Base-by-base conservation (phyloP, 2,329 filamentous ascomycete genomes). In the Blastomyces emzantsi region DNA sequence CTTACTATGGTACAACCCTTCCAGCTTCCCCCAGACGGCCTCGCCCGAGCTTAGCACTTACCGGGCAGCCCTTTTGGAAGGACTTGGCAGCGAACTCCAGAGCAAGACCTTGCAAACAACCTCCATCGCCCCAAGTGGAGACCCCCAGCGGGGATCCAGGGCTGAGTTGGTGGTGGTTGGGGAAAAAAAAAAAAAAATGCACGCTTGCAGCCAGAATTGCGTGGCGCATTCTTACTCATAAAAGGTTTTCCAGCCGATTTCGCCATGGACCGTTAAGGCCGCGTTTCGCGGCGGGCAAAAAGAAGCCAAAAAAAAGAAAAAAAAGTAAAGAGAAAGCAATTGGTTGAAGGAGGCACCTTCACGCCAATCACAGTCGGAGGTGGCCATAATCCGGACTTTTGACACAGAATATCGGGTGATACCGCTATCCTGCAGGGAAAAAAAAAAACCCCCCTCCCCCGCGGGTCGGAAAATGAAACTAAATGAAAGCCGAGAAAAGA, bases 381-480 rank as follows among this genome's bases (percentile, higher is more conserved):
- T 4, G 9, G 2, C 55, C 36, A n/a, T 43, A n/a, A n/a, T n/a
- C n/a, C n/a, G n/a, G n/a, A n/a, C n/a, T 8, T 39, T 22, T 43
- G 30, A 41, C 33, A 22, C 11, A 45, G n/a, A 39, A 43, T 57
- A 57, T 57, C 55, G 55, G 55, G 55, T 57, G 55, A 57, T 41
- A 56, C 33, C 33, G 54, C 30, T 39, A 56, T 39, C 54, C 11
- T 39, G 30, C 19, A 56, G 33, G 19, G 3, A 47, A 22, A n/a
- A 22, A 22, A n/a, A n/a, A n/a, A n/a, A n/a, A n/a, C n/a, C n/a
- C n/a, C n/a, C n/a, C n/a, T n/a, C n/a, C n/a, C 1, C 43, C 43
- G 19, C 51, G 9, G 17, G n/a, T 33, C 33, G n/a, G 30, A 25
- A 57, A 57, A 11, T 22, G 19, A 30, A 22, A 56, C 41, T 17